Evolutionary conservation across 805 yeast genomes (phyloP).

Genomic region (Barnettozyma sp.): DNA sequence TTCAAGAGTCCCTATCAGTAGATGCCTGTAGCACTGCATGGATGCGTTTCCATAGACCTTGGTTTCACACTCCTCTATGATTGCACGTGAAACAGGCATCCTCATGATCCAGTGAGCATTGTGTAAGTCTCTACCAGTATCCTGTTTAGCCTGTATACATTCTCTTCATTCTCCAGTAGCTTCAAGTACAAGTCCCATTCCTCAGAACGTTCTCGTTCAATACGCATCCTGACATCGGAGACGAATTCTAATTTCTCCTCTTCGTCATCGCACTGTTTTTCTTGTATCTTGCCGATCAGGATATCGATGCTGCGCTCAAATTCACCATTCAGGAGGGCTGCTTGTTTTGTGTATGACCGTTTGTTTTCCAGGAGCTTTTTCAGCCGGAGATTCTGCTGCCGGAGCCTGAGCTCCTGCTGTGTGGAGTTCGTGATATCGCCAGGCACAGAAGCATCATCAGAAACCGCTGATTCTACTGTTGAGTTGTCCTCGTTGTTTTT

Average conservation of each 20-base stretch:
- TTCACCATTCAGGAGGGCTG: slow-evolving; percentile 9
- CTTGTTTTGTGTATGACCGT: slow-evolving; percentile 8
- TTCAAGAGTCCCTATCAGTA: too few relatives aligned
- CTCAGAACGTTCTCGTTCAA: slow-evolving; percentile 7
- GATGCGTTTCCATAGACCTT: too few relatives aligned
- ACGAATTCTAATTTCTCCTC: slow-evolving; percentile 3
- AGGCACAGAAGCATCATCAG: too few relatives aligned
- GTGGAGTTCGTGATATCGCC: too few relatives aligned
- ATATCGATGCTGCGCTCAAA: slow-evolving; percentile 13
- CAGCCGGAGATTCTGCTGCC: slow-evolving; percentile 14
- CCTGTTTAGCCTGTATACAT: slow-evolving; percentile 8
- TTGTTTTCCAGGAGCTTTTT: slow-evolving; percentile 11
- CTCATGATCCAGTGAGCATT: slow-evolving; percentile 8
- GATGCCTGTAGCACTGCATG: too few relatives aligned
- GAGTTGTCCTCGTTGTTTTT: neutral
- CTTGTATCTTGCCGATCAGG: slow-evolving; percentile 8
- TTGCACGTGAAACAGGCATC: too few relatives aligned
- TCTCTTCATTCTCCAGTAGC: slow-evolving; percentile 11
- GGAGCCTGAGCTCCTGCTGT: slow-evolving; percentile 8
- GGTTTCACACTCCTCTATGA: too few relatives aligned
- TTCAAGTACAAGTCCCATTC: slow-evolving; percentile 14
- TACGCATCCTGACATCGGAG: slow-evolving; percentile 1
- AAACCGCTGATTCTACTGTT: too few relatives aligned
- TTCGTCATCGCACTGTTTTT: slow-evolving; percentile 8
- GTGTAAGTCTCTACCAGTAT: slow-evolving; percentile 9